These are phyloP conservation scores for Leccinum subrobustum DNA, from an alignment of 1,284 basidiomycete genomes.

Conservation along the genomic window DNA sequence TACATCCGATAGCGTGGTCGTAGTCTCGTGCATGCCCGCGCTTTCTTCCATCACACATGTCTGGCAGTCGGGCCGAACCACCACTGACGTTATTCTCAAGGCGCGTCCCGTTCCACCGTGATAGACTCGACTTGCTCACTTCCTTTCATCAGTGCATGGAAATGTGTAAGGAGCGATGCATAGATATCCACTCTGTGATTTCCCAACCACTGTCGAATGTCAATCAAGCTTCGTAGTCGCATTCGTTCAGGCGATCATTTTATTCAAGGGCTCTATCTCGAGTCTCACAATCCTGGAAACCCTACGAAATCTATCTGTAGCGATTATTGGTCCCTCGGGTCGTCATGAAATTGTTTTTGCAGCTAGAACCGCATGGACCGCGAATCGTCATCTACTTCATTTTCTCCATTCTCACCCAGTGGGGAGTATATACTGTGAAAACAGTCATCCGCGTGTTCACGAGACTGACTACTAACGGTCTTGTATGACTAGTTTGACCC, in stretches of 20 bases:
- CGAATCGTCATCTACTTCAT: background rate
- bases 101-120: slow-evolving; percentile 40
- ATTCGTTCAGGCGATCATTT: background rate
- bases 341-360: background rate
- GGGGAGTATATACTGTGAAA: slow-evolving; percentile 18
- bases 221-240: slow-evolving; percentile 15
- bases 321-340: background rate
- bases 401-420: background rate
- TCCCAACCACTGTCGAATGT: slow-evolving; percentile 57
- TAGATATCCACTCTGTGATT: slow-evolving; percentile 72
- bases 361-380: background rate
- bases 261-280: background rate
- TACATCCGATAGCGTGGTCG: slow-evolving; percentile 58
- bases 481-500: background rate
- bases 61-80: slow-evolving; percentile 74
- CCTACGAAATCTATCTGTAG: background rate
- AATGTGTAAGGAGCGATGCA: slow-evolving; percentile 63
- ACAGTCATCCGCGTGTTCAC: background rate
- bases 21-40: slow-evolving; percentile 86
- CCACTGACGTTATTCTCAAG: slow-evolving; percentile 46
- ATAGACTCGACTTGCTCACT: background rate
- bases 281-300: background rate
- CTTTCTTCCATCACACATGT: slow-evolving; percentile 83
- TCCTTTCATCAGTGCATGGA: slow-evolving; percentile 56
- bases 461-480: background rate